phyloP scores from a whole-genome alignment of 345 rosid genomes.

The Aethionema arabicum region DNA sequence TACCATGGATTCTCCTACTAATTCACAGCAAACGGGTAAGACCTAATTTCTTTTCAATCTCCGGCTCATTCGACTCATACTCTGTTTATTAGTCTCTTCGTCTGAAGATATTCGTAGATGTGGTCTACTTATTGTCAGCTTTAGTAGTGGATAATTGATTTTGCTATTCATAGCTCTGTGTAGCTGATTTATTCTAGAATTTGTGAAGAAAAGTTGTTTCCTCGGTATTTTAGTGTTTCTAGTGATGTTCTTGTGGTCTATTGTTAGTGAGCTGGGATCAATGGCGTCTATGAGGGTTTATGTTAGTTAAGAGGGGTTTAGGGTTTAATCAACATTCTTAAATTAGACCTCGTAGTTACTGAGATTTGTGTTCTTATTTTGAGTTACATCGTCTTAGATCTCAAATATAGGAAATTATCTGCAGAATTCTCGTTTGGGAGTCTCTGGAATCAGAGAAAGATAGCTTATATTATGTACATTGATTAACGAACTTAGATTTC shows the following conservation, averaged over 20 bases:
- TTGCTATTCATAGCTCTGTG: not conserved
- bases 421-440: slow-evolving; percentile 7
- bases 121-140: not conserved
- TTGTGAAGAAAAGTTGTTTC: not conserved
- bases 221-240: not conserved
- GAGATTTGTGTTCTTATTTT: not conserved
- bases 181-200: not conserved
- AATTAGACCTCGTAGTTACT: too few species aligned
- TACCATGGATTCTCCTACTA: slow-evolving; percentile 37
- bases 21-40: slow-evolving; percentile 48
- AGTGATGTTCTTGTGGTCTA: not conserved
- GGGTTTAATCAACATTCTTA: too few species aligned
- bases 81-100: not conserved
- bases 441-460: not conserved
- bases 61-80: not conserved
- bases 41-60: not conserved
- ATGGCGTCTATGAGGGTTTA: not conserved
- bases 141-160: not conserved
- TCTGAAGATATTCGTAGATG: not conserved
- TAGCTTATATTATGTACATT: not conserved
- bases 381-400: not conserved
- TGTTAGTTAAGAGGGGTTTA: not conserved
- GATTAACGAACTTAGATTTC: slow-evolving; percentile 4
- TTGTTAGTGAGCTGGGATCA: not conserved
- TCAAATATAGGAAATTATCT: too few species aligned